Base-by-base conservation (phyloP, 1,284 basidiomycete genomes). In the Apiotrichum veenhuisii region DNA sequence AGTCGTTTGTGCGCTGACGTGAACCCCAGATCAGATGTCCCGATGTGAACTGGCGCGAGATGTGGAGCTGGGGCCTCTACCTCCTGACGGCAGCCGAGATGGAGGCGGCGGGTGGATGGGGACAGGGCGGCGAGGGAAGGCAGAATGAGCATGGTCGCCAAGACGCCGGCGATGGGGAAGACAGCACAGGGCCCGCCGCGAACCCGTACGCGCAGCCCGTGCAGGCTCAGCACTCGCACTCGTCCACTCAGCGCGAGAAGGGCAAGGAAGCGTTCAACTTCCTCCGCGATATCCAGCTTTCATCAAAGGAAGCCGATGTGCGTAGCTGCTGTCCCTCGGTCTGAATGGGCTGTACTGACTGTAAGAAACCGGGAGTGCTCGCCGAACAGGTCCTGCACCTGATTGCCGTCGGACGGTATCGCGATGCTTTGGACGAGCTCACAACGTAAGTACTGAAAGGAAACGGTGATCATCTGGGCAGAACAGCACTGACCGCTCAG, bases 371-470 rank as follows among this genome's bases (percentile, higher is more conserved):
- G 70, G 67, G 74, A 25, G 84, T 94, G 44, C 78, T 95, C 11
- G 82, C 84, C 64, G 89, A 93, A 67, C 76, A 91, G 7, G 78
- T 88, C 14, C 79, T 91, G 20, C 80, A 83, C 37, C 79, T 91
- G 22, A 84, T 91, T 58, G 65, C 82, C 27, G 71, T 79, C 10
- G 81, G 79, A 2, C 80, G 80, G 64, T 80, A 87, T 66, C 80
- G 80, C 55, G 84, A 86, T 49, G 91, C 91, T 1, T 76, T 91
- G 58, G 87, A 90, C 58, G 88, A 94, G 70, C 78, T 94, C 15
- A 89, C 92, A 68, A 80, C 91, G 88, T 91, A 74, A 65, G 84
- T 76, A n/a, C n/a, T n/a, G n/a, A n/a, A n/a, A n/a, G n/a, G n/a
- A n/a, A n/a, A n/a, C n/a, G 20, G 5, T 30, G 25, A 46, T 41